Evolutionary conservation across 257 asterid genomes (phyloP).

Genomic region (Nicotiana otophora): DNA sequence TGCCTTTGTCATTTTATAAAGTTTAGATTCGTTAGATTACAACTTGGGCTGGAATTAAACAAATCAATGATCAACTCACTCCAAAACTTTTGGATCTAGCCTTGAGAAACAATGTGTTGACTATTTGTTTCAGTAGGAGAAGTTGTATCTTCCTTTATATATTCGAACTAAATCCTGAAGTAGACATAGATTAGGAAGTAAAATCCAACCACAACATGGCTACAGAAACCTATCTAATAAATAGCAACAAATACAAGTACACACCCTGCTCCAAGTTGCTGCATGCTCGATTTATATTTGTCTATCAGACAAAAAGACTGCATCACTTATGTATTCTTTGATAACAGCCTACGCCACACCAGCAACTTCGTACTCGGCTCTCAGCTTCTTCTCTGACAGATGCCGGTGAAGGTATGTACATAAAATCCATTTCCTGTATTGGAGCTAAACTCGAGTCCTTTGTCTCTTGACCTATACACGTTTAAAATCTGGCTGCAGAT

Average conservation of each 20-base stretch:
- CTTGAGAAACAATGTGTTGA: not conserved
- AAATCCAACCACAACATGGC: not conserved
- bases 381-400: conserved; percentile 32
- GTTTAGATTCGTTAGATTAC: not conserved
- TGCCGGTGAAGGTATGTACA: conserved; percentile 46
- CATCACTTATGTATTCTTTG: not conserved
- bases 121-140: not conserved
- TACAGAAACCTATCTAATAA: not conserved
- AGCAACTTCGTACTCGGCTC: conserved; percentile 52
- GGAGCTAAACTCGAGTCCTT: not conserved
- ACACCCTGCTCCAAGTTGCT: not conserved
- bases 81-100: not conserved
- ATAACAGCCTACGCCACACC: conserved; percentile 69
- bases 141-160: not conserved
- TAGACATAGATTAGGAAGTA: not conserved
- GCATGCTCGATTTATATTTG: not conserved
- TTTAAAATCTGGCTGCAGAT: conserved; percentile 1
- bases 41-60: not conserved
- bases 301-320: not conserved
- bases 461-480: not conserved
- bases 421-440: not conserved
- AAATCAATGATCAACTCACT: not conserved
- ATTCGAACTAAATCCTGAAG: not conserved
- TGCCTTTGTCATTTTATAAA: not conserved
- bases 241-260: not conserved